Percentiles rank a stretch among this genome's conserved stretches.
Conservation (phyloP, 805 yeast genomes). For the Sugiyamaella chiloensis region DNA sequence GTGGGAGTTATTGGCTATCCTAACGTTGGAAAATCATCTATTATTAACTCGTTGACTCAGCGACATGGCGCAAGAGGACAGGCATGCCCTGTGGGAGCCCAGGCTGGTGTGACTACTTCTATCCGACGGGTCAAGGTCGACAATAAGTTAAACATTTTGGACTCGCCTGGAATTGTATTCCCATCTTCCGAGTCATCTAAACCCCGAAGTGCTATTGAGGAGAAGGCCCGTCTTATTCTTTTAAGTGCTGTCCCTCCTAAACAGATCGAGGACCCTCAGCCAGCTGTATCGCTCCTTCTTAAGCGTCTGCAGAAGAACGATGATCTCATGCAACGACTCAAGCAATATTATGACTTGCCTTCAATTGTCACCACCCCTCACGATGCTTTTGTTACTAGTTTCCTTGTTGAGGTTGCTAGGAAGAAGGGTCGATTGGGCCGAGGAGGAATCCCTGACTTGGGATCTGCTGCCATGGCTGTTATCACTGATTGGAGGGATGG, state of each 20-base stretch:
- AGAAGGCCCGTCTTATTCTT: slow-evolving; percentile 84
- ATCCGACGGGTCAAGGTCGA: slow-evolving; percentile 91
- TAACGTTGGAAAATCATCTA: slow-evolving; percentile 93
- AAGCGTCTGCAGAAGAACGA: slow-evolving; percentile 70
- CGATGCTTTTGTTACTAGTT: slow-evolving; percentile 76
- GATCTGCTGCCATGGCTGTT: slow-evolving; percentile 76
- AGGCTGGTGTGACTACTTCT: slow-evolving; percentile 94
- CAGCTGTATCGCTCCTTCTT: slow-evolving; percentile 73
- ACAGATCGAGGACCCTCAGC: slow-evolving; percentile 76
- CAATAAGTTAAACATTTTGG: slow-evolving; percentile 80
- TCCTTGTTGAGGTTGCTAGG: slow-evolving; percentile 90
- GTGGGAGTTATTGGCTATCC: slow-evolving; percentile 98
- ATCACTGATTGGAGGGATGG: slow-evolving; percentile 98
- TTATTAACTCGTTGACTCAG: slow-evolving; percentile 76
- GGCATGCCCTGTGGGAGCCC: slow-evolving; percentile 96
- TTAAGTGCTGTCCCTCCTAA: slow-evolving; percentile 88
- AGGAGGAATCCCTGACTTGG: slow-evolving; percentile 90
- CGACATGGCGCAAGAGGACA: slow-evolving; percentile 62
- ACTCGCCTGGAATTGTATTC: slow-evolving; percentile 97
- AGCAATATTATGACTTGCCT: slow-evolving; percentile 72
- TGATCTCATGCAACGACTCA: slow-evolving; percentile 64
- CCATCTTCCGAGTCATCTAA: slow-evolving; percentile 49
- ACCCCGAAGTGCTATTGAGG: slow-evolving; percentile 46
- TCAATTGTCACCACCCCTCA: slow-evolving; percentile 69
- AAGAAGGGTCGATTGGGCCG: slow-evolving; percentile 85